These are phyloP conservation scores for Neonectria neomacrospora DNA, from an alignment of 2,329 filamentous ascomycete species.

Conservation along the genomic window DNA sequence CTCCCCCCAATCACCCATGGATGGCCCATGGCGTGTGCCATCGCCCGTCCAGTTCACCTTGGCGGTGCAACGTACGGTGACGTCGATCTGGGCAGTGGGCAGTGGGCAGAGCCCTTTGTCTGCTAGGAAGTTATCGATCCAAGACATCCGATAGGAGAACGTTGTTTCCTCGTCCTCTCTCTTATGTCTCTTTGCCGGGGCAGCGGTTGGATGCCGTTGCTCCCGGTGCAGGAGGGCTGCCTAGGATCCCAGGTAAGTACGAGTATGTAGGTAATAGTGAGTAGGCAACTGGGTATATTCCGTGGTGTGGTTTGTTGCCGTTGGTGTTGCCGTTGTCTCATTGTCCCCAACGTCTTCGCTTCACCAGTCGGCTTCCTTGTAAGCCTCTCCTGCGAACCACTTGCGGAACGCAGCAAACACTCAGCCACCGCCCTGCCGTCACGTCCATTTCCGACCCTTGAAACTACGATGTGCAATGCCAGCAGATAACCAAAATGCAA, in stretches of 20 bases:
- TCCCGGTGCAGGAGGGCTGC: constrained; percentile 25
- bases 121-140: constrained; percentile 31
- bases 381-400: constrained; percentile 15
- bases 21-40: constrained; percentile 31
- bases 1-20: no score
- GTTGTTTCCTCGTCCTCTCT: constrained; percentile 11
- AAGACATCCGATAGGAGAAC: constrained; percentile 34
- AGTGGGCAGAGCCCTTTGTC: constrained; percentile 1
- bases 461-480: constrained; percentile 36
- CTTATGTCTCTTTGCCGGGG: constrained; percentile 9
- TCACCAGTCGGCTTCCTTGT: background rate
- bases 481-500: constrained; percentile 40
- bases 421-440: constrained; percentile 17
- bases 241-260: background rate
- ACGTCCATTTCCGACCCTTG: constrained; percentile 24
- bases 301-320: constrained; percentile 10
- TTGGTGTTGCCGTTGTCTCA: background rate
- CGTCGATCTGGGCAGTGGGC: constrained; percentile 39
- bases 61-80: constrained; percentile 40
- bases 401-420: constrained; percentile 21
- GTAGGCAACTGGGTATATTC: background rate
- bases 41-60: constrained; percentile 34
- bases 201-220: constrained; percentile 17
- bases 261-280: no score
- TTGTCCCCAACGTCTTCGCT: background rate